Evolutionary conservation across 2,329 filamentous ascomycete species (phyloP), one percentile per base, ranked within the genome.

Genomic region (Alternaria alternata): DNA sequence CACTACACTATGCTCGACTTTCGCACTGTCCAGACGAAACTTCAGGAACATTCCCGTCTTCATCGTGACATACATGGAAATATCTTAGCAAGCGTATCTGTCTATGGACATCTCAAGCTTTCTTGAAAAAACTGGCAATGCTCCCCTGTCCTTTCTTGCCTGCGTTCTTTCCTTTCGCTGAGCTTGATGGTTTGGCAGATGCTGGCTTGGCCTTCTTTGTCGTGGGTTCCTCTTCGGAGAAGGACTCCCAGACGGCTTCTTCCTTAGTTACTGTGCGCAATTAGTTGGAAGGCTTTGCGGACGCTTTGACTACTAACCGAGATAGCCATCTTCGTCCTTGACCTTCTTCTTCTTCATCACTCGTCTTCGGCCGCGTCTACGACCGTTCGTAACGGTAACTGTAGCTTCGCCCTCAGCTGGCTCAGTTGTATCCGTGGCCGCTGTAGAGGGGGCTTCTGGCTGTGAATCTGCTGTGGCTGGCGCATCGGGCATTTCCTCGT

Each of bases 51-150:
- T n/a, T 49, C n/a, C 14, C 12, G 14, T 49, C 20, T 38, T 49
- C 46, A 34, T 34, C 18, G 39, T 14, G 39, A 18, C 18, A 41
- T 8, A 14, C 43, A n/a, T 20, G 24, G 22, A 24, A 8, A 8
- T 26, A 9, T 30, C 14, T 4, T 24, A 20, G 39, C 39, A 42
- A 24, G 39, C 39, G 14, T 42, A 24, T 42, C 39, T 24, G 34
- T 26, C 20, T 38, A 22, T 14, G 4, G 14, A 7, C 14, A 22
- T 24, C 32, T 67, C 65, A 78, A 73, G 93, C 95, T 82, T 96
- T 97, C 42, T 86, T 85, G 78, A 97, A 97, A 80, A 97, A 97
- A 1, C 90, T 93, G 90, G 94, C 96, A 74, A 97, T 96, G 75
- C 85, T 96, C 3, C 93, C 93, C 72, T 93, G 90, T 3, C 86